A percentile compares a stretch with the other conserved stretches of the same genome.
Conservation (phyloP, 352 stramenopile genomes). For the Globisporangium ultimum region DNA sequence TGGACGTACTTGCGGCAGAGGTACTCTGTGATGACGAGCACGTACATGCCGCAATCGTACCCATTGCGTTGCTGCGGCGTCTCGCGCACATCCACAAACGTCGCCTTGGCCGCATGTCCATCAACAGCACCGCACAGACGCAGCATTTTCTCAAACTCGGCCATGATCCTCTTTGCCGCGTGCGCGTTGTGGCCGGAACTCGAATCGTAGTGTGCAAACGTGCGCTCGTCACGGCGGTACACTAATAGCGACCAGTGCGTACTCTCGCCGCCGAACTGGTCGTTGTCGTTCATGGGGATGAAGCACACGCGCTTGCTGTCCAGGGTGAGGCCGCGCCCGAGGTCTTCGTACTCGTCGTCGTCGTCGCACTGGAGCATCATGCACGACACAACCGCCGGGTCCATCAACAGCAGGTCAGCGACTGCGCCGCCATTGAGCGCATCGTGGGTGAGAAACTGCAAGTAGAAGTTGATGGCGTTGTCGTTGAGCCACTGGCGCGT, state of each 20-base stretch:
- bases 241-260: slow-evolving; percentile 80
- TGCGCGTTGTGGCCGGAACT: slow-evolving; percentile 55
- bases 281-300: slow-evolving; percentile 71
- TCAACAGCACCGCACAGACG: slow-evolving; percentile 2
- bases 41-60: slow-evolving; percentile 83
- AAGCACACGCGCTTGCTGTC: slow-evolving; percentile 38
- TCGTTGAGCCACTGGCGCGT: slow-evolving; percentile 75
- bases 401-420: slow-evolving; percentile 54
- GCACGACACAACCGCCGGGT: slow-evolving; percentile 77
- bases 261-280: slow-evolving; percentile 46
- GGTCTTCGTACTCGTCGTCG: slow-evolving; percentile 65
- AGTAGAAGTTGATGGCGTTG: slow-evolving; percentile 83
- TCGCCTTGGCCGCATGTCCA: neutral
- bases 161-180: slow-evolving; percentile 37
- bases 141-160: slow-evolving; percentile 44
- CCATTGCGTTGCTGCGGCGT: slow-evolving; percentile 72
- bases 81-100: slow-evolving; percentile 29
- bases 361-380: slow-evolving; percentile 83
- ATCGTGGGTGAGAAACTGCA: slow-evolving; percentile 54
- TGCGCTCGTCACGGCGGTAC: slow-evolving; percentile 19
- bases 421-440: slow-evolving; percentile 13
- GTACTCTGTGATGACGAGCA: slow-evolving; percentile 64
- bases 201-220: slow-evolving; percentile 74
- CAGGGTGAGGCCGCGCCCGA: slow-evolving; percentile 47
- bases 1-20: slow-evolving; percentile 31